phyloP scores from a whole-genome alignment of 2,329 filamentous ascomycete species.

The Trichoderma sp. region DNA sequence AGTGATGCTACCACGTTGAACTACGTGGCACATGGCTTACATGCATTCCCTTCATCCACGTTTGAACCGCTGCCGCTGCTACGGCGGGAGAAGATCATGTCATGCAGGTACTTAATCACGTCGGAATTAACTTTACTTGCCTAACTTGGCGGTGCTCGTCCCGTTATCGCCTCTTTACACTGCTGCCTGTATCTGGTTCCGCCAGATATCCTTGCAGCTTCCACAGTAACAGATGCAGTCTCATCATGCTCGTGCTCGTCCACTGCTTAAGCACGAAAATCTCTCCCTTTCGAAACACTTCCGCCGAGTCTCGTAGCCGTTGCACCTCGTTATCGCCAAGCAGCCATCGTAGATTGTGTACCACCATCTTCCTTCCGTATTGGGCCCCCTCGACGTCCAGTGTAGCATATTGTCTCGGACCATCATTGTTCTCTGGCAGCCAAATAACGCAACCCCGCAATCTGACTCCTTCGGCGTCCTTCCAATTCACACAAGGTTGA shows the following conservation, averaged over 20 bases:
- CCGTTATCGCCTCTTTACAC: neutral
- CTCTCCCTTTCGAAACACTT: conserved; percentile 40
- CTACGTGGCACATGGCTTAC: neutral
- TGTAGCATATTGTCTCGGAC: conserved; percentile 46
- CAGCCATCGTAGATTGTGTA: conserved; percentile 56
- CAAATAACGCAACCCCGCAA: conserved; percentile 52
- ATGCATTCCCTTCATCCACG: neutral
- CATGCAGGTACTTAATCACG: neutral
- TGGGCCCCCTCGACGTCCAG: conserved; percentile 42
- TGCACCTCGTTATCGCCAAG: conserved; percentile 51
- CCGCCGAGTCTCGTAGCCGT: conserved; percentile 41
- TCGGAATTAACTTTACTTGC: neutral
- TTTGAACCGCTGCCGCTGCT: neutral
- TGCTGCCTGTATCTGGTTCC: neutral
- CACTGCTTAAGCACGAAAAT: conserved; percentile 47
- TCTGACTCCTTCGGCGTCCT: conserved; percentile 43
- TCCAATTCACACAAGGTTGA: conserved; percentile 46
- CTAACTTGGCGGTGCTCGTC: neutral
- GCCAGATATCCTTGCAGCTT: conserved; percentile 58
- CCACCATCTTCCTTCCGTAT: conserved; percentile 45
- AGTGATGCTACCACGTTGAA: neutral
- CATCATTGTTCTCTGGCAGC: conserved; percentile 33
- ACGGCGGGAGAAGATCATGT: neutral
- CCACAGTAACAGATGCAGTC: conserved; percentile 57
- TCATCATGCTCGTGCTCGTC: conserved; percentile 43